Evolutionary conservation across 176 grass and related monocot genomes (phyloP), one percentile per base, ranked within the genome.

Genomic region (Cocos nucifera): DNA sequence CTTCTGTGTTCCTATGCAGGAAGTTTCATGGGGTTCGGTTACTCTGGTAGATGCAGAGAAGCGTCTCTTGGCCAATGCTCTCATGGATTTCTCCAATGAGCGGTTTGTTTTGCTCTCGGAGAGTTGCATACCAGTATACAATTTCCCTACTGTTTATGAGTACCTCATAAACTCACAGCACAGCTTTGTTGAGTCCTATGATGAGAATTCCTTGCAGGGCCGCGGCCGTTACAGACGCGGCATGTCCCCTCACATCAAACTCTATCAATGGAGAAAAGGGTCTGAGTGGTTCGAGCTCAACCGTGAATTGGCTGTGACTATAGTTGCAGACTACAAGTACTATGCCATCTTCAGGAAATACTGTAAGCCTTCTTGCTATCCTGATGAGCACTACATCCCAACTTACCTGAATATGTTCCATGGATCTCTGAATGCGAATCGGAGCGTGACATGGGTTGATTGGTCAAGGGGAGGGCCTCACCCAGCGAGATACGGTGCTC

Each of bases 391-490:
- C 27, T 68, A 68, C 28, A 56, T 68, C 10, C 53, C 65, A 0
- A 68, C 65, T 65, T 65, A 52, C 22, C 18, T 65, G 49, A 65
- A 65, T 17, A 65, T 65, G 63, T 65, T 65, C 63, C 21, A 65
- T 53, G 22, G 63, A 0, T 26, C 49, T 27, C 49, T 65, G 26
- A 65, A 65, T 18, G 9, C 63, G 6, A 65, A 65, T 14, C 21
- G 63, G 15, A 65, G 49, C 0, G 14, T 65, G 15, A 65, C 63
- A 6, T 65, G 63, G 63, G 63, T 65, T 25, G 63, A 65, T 26
- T 65, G 63, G 63, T 65, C 63, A 28, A 65, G 63, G 63, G 32
- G 63, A 25, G 63, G 63, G 2, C 22, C 63, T 25, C 63, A 65
- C 27, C 63, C 63, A 4, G 63, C 63, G 24, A 53, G 22, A 53